Evolutionary conservation across 148 eudicot species (phyloP), one percentile per base, ranked within the genome.

Genomic region (Suaeda aralocaspica): DNA sequence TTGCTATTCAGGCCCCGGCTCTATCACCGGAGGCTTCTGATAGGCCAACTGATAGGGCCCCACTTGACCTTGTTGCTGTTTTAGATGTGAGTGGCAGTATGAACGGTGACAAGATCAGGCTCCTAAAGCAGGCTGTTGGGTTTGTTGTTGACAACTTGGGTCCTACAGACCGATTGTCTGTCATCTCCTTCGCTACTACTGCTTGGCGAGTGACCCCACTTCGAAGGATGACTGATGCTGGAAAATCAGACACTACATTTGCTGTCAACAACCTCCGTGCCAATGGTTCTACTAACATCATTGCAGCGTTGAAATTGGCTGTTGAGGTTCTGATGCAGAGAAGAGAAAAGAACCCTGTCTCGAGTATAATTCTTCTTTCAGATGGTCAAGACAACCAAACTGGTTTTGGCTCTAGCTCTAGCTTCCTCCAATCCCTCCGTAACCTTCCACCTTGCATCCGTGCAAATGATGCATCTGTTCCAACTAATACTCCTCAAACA

Each of bases 71-170:
- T 29, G 77, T 83, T 51, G 82, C 86, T 0, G 79, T 83, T 52
- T 81, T 83, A 14, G 86, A 83, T 61, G 70, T 83, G 18, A 83
- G 85, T 69, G 82, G 80, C 4, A 79, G 82, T 68, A 82, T 82
- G 85, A 21, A 48, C 1, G 82, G 85, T 10, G 62, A 75, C 3
- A 82, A 82, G 74, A 74, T 82, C 36, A 72, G 57, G 19, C 70
- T 82, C 31, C 56, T 79, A 11, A 76, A 82, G 69, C 66, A 77
- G 58, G 85, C 85, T 1, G 58, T 82, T 65, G 41, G 68, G n/a
- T 83, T 83, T 65, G 77, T 83, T 11, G 69, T 68, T 4, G 72
- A 83, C 52, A 83, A 77, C 51, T 67, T 83, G 16, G 78, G 86
- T 61, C 80, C 86, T 33, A 63, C 48, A 0, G 86, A 83, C 49